Base-by-base conservation (phyloP, 2,329 filamentous ascomycete species). In the Aspergillus fumigatiaffinis region DNA sequence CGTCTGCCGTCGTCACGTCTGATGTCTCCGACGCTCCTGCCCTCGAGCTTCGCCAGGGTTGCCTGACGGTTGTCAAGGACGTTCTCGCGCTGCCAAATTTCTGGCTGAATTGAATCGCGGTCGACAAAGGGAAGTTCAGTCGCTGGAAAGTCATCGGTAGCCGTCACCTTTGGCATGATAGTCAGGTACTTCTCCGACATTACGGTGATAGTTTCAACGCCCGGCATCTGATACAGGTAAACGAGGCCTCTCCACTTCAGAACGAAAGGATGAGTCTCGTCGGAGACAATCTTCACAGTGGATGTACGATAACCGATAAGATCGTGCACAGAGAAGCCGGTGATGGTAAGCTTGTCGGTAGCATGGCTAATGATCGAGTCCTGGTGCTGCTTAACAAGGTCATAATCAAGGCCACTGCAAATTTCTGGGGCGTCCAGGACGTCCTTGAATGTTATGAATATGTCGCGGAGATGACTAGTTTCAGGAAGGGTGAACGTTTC, bases 101-200 rank as follows among this genome's bases (percentile, higher is more conserved):
- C 58, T 7, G 55, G 58, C 17, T 63, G 54, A 5, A 65, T 57
- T 0, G 50, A 50, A 10, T 63, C 55, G 26, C 52, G 59, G 46
- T 69, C 50, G 32, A 68, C 54, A 51, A 72, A 71, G 1, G 68
- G 69, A 10, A 73, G 66, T 6, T 64, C 47, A 7, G 50, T 41
- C 1, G 51, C 41, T 5, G 63, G 60, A 14, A 62, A 50, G 20
- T 65, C 65, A 14, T 57, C 47, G 8, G 54, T 57, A 2, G 59
- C 55, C 4, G 52, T 56, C 26, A 51, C 38, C 42, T 62, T 58
- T 0, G 68, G 67, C 1, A 58, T 35, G n/a, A 72, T 57, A 0
- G 66, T 54, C 32, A 72, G 65, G 55, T 75, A 77, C 41, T 71
- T 75, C 61, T 76, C 72, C 0, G 71, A 72, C n/a, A 73, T 59